phyloP scores from a whole-genome alignment of 495 filamentous ascomycete genomes.

The Terfezia boudieri region DNA sequence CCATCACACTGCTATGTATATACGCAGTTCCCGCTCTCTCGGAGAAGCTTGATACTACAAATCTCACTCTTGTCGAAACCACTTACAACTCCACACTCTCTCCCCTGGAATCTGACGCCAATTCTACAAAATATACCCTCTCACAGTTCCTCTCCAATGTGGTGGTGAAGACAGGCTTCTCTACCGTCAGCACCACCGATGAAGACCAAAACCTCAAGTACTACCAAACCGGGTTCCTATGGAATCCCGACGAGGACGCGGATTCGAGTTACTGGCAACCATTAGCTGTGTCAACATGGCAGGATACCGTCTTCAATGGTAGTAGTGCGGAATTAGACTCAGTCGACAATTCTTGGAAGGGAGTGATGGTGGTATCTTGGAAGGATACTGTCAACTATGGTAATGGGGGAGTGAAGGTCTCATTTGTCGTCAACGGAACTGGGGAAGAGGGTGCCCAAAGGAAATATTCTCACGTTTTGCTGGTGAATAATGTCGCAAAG shows the following conservation, averaged over 20 bases:
- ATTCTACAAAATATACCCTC: not conserved
- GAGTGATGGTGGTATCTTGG: not conserved
- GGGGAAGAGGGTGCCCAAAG: not conserved
- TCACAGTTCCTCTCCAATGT: not conserved
- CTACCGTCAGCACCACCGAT: not conserved
- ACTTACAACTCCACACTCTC: not conserved
- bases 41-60: not conserved
- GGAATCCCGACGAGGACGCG: not conserved
- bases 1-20: too few species aligned
- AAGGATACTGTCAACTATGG: not conserved
- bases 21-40: too few species aligned
- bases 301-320: not conserved
- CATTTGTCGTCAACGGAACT: not conserved
- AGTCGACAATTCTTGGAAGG: not conserved
- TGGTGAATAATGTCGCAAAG: not conserved
- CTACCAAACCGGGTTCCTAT: not conserved
- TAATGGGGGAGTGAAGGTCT: not conserved
- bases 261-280: not conserved
- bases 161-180: not conserved
- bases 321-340: not conserved
- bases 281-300: not conserved
- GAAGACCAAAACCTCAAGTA: not conserved
- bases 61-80: not conserved
- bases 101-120: not conserved
- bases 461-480: not conserved